These are phyloP conservation scores for Blumeriella jaapii DNA, from an alignment of 2,329 filamentous ascomycete genomes.

Conservation along the genomic window DNA sequence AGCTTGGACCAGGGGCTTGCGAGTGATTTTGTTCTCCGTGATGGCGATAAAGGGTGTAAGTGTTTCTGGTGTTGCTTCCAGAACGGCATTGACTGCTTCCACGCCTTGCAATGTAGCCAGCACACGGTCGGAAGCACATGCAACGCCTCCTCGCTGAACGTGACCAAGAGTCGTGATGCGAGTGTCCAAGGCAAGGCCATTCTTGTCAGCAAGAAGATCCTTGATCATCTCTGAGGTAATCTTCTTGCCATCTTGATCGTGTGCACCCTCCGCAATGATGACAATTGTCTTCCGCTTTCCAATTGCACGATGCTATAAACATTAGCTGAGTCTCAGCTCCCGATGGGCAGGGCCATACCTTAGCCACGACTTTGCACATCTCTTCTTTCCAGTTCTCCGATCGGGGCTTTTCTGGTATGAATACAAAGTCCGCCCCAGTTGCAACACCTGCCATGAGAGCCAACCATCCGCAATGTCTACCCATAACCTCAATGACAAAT, in stretches of 20 bases:
- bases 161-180: constrained; percentile 91
- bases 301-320: constrained; percentile 59
- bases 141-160: constrained; percentile 88
- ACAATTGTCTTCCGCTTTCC: constrained; percentile 98
- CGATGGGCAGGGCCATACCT: constrained; percentile 35
- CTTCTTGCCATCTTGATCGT: constrained; percentile 72
- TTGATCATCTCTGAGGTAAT: constrained; percentile 77
- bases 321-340: not conserved
- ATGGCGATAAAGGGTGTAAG: constrained; percentile 94
- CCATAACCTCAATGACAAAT: constrained; percentile 98
- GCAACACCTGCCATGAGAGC: constrained; percentile 93
- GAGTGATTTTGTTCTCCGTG: constrained; percentile 93
- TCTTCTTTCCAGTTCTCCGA: constrained; percentile 78
- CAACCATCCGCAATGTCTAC: constrained; percentile 93
- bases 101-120: constrained; percentile 87
- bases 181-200: constrained; percentile 75
- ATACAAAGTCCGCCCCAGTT: constrained; percentile 91
- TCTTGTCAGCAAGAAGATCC: constrained; percentile 67
- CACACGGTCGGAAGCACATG: constrained; percentile 90
- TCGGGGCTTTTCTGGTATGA: constrained; percentile 90
- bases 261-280: constrained; percentile 90
- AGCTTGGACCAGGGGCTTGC: constrained; percentile 79
- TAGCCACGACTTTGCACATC: constrained; percentile 68
- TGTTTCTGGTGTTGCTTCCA: constrained; percentile 79
- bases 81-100: constrained; percentile 82